Evolutionary conservation across 2,329 filamentous ascomycete species (phyloP).

Genomic region (Tolypocladium cylindrosporum): DNA sequence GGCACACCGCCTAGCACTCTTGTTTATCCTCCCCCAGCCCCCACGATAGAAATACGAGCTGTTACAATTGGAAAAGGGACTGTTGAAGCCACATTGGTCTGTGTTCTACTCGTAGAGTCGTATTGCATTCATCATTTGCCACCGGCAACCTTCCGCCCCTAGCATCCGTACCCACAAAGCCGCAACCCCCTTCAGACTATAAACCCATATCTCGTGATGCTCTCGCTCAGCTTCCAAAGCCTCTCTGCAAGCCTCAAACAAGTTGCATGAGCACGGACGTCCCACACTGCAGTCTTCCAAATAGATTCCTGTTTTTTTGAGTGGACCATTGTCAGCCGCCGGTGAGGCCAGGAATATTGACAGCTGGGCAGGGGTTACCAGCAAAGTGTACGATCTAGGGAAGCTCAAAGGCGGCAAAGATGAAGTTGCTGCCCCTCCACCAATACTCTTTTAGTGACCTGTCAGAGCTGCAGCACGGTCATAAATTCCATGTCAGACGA

Average conservation of each 20-base stretch:
- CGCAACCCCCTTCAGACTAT: not conserved
- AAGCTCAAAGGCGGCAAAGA: not conserved
- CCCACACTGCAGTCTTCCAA: not conserved
- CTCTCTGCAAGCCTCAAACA: not conserved
- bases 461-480: not conserved
- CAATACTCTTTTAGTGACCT: not conserved
- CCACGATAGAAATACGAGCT: not conserved
- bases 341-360: not conserved
- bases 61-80: too few relatives aligned
- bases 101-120: not conserved
- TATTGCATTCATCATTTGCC: not conserved
- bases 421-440: not conserved
- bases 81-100: not conserved
- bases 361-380: not conserved
- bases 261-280: not conserved
- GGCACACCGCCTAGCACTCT: not conserved
- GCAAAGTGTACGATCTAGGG: not conserved
- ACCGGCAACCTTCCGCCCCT: not conserved
- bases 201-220: not conserved
- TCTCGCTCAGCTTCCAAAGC: not conserved
- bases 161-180: not conserved
- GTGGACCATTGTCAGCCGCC: not conserved
- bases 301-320: too few relatives aligned
- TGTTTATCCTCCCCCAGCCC: not conserved
- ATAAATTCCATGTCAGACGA: too few relatives aligned